These are phyloP conservation scores for Isatis tinctoria DNA, from an alignment of 345 rosid genomes.

Conservation along the genomic window DNA sequence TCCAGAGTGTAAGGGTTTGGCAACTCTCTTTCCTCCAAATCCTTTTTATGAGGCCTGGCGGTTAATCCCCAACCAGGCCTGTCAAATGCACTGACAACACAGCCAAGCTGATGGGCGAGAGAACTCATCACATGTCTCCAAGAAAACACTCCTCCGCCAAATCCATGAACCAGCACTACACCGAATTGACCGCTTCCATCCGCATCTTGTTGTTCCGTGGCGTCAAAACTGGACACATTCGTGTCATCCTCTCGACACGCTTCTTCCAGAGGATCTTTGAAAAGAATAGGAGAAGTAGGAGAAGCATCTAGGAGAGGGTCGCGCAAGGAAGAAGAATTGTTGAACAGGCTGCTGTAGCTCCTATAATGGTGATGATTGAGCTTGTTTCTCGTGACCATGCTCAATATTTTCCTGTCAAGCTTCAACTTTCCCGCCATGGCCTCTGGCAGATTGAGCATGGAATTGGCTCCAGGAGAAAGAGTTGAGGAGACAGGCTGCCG, in stretches of 20 bases:
- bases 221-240: slow-evolving; percentile 28
- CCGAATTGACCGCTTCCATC: slow-evolving; percentile 58
- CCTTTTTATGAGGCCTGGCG: slow-evolving; percentile 60
- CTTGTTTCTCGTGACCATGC: slow-evolving; percentile 45
- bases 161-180: slow-evolving; percentile 83
- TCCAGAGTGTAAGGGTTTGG: slow-evolving; percentile 87
- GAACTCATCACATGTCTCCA: slow-evolving; percentile 96
- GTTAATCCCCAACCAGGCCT: slow-evolving; percentile 99
- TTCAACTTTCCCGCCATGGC: slow-evolving; percentile 52
- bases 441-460: slow-evolving; percentile 40
- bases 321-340: slow-evolving; percentile 60
- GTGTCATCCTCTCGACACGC: slow-evolving; percentile 33
- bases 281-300: slow-evolving; percentile 47
- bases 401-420: slow-evolving; percentile 54
- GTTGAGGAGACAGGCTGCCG: slow-evolving; percentile 46
- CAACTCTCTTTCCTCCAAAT: slow-evolving; percentile 74
- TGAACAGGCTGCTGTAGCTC: slow-evolving; percentile 77
- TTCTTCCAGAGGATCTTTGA: slow-evolving; percentile 57
- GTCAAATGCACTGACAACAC: slow-evolving; percentile 85
- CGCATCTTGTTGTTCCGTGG: slow-evolving; percentile 36
- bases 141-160: slow-evolving; percentile 96
- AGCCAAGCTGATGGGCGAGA: slow-evolving; percentile 67
- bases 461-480: slow-evolving; percentile 41
- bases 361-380: slow-evolving; percentile 53
- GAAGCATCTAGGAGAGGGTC: slow-evolving; percentile 70